Evolutionary conservation across 768 basidiomycete genomes (phyloP).

Genomic region (Boletellus emodensis): DNA sequence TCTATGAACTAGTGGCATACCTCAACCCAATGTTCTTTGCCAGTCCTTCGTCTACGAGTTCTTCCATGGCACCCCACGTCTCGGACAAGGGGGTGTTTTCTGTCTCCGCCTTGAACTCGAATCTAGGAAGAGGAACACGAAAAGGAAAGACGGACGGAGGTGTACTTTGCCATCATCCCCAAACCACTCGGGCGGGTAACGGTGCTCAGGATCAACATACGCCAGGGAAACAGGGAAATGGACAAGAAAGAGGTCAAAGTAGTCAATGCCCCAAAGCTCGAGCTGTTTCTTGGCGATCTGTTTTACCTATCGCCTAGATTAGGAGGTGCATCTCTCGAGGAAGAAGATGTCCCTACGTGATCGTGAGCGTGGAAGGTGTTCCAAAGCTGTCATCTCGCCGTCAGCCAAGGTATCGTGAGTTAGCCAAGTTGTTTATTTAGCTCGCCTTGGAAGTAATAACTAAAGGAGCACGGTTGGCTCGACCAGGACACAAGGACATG

Average conservation of each 20-base stretch:
- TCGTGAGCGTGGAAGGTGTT: constrained; percentile 84
- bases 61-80: constrained; percentile 84
- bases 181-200: constrained; percentile 83
- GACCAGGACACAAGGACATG: not conserved
- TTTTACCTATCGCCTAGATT: constrained; percentile 43
- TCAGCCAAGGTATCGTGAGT: constrained; percentile 4
- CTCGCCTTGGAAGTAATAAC: constrained; percentile 81
- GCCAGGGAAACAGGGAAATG: constrained; percentile 84
- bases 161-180: constrained; percentile 68
- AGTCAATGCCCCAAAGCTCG: constrained; percentile 76
- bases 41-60: constrained; percentile 64
- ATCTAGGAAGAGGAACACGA: not conserved
- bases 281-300: constrained; percentile 60
- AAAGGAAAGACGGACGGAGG: constrained; percentile 42
- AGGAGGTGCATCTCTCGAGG: not conserved
- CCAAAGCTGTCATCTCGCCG: constrained; percentile 56
- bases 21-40: constrained; percentile 79
- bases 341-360: constrained; percentile 43
- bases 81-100: constrained; percentile 70
- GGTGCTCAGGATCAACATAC: constrained; percentile 72
- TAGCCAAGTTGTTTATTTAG: not conserved
- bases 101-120: constrained; percentile 20
- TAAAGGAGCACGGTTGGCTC: constrained; percentile 23
- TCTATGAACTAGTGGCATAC: constrained; percentile 29
- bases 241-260: constrained; percentile 76